A percentile compares a stretch with the other conserved stretches of the same genome.
phyloP scores from a whole-genome alignment of 140 eudicot genomes.

The Ambrosia hybrid region DNA sequence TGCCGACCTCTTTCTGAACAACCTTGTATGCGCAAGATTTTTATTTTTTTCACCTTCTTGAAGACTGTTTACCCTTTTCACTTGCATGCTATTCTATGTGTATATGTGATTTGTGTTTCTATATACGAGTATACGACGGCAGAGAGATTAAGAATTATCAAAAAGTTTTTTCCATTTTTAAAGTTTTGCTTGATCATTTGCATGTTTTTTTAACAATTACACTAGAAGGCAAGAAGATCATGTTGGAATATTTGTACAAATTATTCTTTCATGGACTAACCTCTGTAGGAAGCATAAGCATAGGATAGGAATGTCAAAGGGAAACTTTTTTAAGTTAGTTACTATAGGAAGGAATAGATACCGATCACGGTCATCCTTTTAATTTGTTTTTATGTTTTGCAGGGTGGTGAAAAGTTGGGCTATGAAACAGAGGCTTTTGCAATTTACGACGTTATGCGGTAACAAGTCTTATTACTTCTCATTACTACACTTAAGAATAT shows the following conservation, averaged over 20 bases:
- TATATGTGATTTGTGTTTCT: too few species aligned
- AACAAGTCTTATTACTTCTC: slow-evolving; percentile 21
- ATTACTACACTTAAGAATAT: not conserved
- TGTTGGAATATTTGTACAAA: not conserved
- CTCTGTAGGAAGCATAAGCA: not conserved
- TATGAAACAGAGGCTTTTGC: slow-evolving; percentile 93
- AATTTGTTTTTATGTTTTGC: slow-evolving; percentile 26
- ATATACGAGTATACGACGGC: too few species aligned
- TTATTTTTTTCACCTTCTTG: too few species aligned
- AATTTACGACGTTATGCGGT: slow-evolving; percentile 84
- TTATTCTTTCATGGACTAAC: not conserved
- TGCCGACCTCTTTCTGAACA: too few species aligned
- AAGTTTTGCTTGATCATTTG: not conserved
- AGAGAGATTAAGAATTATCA: too few species aligned
- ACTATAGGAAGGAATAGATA: not conserved
- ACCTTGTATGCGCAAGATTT: too few species aligned
- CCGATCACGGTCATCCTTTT: not conserved
- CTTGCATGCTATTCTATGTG: too few species aligned
- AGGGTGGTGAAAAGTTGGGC: slow-evolving; percentile 82
- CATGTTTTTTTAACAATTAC: not conserved
- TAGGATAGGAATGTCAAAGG: not conserved
- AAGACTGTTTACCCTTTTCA: too few species aligned
- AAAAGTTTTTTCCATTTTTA: not conserved
- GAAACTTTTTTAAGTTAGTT: not conserved
- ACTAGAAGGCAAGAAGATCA: not conserved